phyloP scores from a whole-genome alignment of 495 filamentous ascomycete genomes.

The Halenospora varia region DNA sequence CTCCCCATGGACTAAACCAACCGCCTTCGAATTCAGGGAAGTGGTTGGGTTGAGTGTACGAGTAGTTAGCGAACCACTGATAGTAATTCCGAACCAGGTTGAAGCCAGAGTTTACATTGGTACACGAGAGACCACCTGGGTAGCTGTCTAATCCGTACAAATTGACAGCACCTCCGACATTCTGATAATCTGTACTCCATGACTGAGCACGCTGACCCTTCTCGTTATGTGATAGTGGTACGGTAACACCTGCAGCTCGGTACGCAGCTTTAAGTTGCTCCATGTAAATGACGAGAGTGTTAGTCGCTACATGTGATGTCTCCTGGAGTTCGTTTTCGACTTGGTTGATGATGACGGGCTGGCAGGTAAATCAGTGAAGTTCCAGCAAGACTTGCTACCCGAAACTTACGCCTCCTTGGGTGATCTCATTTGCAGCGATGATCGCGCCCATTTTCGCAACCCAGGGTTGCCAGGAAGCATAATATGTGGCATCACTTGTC shows the following conservation, averaged over 20 bases:
- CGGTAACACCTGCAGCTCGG: slow-evolving; percentile 42
- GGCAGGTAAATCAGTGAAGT: not conserved
- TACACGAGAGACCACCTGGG: slow-evolving; percentile 50
- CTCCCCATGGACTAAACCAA: slow-evolving; percentile 51
- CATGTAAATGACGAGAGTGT: slow-evolving; percentile 47
- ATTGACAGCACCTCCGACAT: slow-evolving; percentile 52
- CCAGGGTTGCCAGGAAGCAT: slow-evolving; percentile 41
- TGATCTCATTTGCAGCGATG: slow-evolving; percentile 45
- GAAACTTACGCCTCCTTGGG: slow-evolving; percentile 37
- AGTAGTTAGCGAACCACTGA: slow-evolving; percentile 54
- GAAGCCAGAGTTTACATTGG: slow-evolving; percentile 44
- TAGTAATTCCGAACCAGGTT: slow-evolving; percentile 49
- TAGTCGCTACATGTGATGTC: slow-evolving; percentile 30
- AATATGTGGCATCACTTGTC: slow-evolving; percentile 38
- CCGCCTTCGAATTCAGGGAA: slow-evolving; percentile 53
- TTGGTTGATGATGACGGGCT: slow-evolving; percentile 48
- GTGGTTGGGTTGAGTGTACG: slow-evolving; percentile 47
- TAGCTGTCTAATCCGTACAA: slow-evolving; percentile 54
- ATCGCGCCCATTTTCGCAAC: slow-evolving; percentile 41
- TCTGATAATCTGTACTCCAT: slow-evolving; percentile 52
- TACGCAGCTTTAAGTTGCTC: slow-evolving; percentile 45
- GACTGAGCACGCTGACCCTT: slow-evolving; percentile 46
- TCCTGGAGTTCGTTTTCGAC: slow-evolving; percentile 51
- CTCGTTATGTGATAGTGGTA: slow-evolving; percentile 50
- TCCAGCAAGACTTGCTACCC: not conserved